Conservation (phyloP, 2,329 filamentous ascomycete species). For the Fusarium newnesense region DNA sequence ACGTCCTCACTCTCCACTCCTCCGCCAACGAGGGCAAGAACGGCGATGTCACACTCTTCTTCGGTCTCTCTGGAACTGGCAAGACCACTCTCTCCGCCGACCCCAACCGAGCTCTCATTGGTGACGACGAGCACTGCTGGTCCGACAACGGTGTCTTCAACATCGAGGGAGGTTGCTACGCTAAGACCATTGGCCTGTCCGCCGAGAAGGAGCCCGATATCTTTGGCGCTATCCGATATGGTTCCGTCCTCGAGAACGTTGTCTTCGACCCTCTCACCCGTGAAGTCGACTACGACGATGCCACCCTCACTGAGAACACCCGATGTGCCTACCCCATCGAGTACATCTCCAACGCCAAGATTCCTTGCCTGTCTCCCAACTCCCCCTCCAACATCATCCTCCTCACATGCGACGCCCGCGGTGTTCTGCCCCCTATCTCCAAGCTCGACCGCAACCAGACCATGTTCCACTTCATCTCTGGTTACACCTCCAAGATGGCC, state of each 20-base stretch:
- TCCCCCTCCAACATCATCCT: constrained; percentile 98
- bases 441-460: constrained; percentile 95
- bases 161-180: constrained; percentile 99
- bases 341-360: constrained; percentile 99
- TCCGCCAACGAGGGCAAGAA: constrained; percentile 96
- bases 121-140: constrained; percentile 99
- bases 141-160: constrained; percentile 97
- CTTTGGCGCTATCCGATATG: constrained; percentile 93
- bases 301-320: constrained; percentile 97
- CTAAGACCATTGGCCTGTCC: constrained; percentile 97
- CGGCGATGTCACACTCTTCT: constrained; percentile 98
- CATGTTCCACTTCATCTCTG: constrained; percentile 99
- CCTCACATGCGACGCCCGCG: constrained; percentile 96
- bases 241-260: constrained; percentile 97
- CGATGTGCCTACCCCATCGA: constrained; percentile 99
- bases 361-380: constrained; percentile 86
- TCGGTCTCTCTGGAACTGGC: constrained; percentile 96
- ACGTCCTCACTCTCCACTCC: constrained; percentile 97
- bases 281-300: constrained; percentile 94
- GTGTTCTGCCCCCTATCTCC: constrained; percentile 96
- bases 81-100: constrained; percentile 99
- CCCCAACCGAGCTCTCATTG: constrained; percentile 94
- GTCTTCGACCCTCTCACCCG: constrained; percentile 94
- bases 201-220: constrained; percentile 99
- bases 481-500: constrained; percentile 99